Evolutionary conservation across 352 stramenopile species (phyloP).

Genomic region (Peronospora farinosa): DNA sequence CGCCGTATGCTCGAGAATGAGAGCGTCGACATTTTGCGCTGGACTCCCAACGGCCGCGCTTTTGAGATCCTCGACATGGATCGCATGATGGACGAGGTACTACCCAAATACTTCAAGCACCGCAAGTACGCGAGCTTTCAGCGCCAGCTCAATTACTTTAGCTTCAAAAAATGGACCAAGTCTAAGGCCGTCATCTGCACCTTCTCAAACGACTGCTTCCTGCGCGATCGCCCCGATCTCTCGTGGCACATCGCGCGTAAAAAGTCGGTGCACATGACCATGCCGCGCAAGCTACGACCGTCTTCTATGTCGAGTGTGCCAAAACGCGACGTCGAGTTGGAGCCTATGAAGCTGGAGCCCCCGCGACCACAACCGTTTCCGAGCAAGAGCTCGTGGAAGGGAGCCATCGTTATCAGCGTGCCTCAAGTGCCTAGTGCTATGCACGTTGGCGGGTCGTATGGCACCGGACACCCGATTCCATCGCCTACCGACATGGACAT

Average conservation of each 20-base stretch:
- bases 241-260: constrained; percentile 61
- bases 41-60: constrained; percentile 51
- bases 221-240: constrained; percentile 51
- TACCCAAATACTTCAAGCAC: constrained; percentile 85
- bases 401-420: constrained; percentile 30
- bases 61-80: constrained; percentile 83
- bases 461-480: constrained; percentile 23
- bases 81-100: constrained; percentile 49
- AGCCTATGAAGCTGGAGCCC: constrained; percentile 9
- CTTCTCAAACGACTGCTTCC: constrained; percentile 66
- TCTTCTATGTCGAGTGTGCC: not conserved
- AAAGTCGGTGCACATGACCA: constrained; percentile 37
- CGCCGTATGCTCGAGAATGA: constrained; percentile 52
- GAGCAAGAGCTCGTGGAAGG: constrained; percentile 22
- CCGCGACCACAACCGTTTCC: constrained; percentile 3
- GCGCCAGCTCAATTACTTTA: constrained; percentile 84
- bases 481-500: constrained; percentile 43
- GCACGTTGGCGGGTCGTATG: constrained; percentile 7
- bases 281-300: constrained; percentile 6
- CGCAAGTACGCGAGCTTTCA: constrained; percentile 85
- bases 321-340: constrained; percentile 8
- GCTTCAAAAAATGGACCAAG: constrained; percentile 74
- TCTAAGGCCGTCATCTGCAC: constrained; percentile 67
- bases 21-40: constrained; percentile 38
- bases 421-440: constrained; percentile 9